Evolutionary conservation across 2,329 filamentous ascomycete species (phyloP).

Genomic region (Arthrobotrys pseudoclavata): DNA sequence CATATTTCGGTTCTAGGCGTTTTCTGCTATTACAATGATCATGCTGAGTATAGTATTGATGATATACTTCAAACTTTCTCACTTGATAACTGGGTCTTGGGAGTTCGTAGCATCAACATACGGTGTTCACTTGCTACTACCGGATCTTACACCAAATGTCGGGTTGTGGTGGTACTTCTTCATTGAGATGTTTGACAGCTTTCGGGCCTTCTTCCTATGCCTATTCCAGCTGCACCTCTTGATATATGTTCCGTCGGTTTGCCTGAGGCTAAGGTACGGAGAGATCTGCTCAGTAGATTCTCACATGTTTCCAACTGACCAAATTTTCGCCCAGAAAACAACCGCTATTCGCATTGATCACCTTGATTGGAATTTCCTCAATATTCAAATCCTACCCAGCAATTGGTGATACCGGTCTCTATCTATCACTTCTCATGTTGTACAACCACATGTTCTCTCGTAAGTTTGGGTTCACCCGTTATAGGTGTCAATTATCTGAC

Average conservation of each 20-base stretch:
- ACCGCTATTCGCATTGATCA: constrained; percentile 85
- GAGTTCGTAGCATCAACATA: constrained; percentile 91
- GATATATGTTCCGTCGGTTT: constrained; percentile 88
- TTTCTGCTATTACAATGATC: constrained; percentile 33
- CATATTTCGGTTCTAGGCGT: constrained; percentile 17
- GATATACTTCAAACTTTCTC: constrained; percentile 70
- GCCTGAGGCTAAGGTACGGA: constrained; percentile 77
- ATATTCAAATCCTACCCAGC: constrained; percentile 98
- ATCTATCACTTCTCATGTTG: constrained; percentile 83
- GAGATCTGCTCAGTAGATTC: background rate
- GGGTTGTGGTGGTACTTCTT: constrained; percentile 99
- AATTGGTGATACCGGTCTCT: constrained; percentile 88
- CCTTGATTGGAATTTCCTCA: constrained; percentile 88
- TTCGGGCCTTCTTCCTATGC: constrained; percentile 94
- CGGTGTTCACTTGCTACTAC: constrained; percentile 88
- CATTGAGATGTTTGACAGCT: constrained; percentile 99
- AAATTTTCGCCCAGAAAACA: constrained; percentile 70
- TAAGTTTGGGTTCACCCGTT: constrained; percentile 67
- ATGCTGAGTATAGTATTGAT: constrained; percentile 34
- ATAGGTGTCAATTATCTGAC: constrained; percentile 42
- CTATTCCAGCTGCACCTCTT: constrained; percentile 98
- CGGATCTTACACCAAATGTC: constrained; percentile 93
- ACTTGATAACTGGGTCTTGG: constrained; percentile 80
- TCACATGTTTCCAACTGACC: background rate
- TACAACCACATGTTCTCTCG: constrained; percentile 91